Evolutionary conservation across 495 filamentous ascomycete genomes (phyloP).

Genomic region (Mycothermus thermophilus): DNA sequence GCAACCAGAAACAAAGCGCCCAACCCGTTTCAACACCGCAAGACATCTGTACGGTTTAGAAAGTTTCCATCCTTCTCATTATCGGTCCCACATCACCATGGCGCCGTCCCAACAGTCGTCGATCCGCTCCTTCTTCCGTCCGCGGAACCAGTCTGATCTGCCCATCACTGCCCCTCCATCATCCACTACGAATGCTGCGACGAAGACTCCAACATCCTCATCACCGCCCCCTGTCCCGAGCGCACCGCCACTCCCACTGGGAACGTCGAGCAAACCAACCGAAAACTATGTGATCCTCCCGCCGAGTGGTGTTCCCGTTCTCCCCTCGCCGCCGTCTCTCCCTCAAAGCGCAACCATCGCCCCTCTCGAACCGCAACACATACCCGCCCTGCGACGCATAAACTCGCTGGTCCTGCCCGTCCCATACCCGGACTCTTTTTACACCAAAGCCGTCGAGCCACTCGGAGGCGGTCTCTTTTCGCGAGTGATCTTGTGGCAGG

Average conservation of each 20-base stretch:
- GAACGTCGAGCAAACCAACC: constrained; percentile 6
- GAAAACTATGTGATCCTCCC: constrained; percentile 12
- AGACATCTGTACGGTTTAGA: no score
- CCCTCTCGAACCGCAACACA: constrained; percentile 43
- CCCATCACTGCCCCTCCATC: constrained; percentile 15
- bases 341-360: constrained; percentile 43
- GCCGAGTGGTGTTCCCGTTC: constrained; percentile 23
- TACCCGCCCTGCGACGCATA: constrained; percentile 65
- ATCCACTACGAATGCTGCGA: constrained; percentile 4
- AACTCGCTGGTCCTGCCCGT: constrained; percentile 77
- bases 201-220: constrained; percentile 1
- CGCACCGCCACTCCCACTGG: constrained; percentile 9
- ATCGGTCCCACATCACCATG: no score
- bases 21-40: no score
- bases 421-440: constrained; percentile 77
- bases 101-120: constrained; percentile 27
- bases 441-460: constrained; percentile 58
- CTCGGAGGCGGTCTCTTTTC: constrained; percentile 54
- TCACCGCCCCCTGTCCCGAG: constrained; percentile 10
- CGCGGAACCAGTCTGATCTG: constrained; percentile 9
- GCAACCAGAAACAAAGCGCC: no score
- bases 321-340: constrained; percentile 21
- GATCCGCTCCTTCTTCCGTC: constrained; percentile 36
- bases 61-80: no score
- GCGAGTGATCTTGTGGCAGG: constrained; percentile 51